phyloP scores from a whole-genome alignment of 192 early-diverging fungal species.

The Endogone sp. region DNA sequence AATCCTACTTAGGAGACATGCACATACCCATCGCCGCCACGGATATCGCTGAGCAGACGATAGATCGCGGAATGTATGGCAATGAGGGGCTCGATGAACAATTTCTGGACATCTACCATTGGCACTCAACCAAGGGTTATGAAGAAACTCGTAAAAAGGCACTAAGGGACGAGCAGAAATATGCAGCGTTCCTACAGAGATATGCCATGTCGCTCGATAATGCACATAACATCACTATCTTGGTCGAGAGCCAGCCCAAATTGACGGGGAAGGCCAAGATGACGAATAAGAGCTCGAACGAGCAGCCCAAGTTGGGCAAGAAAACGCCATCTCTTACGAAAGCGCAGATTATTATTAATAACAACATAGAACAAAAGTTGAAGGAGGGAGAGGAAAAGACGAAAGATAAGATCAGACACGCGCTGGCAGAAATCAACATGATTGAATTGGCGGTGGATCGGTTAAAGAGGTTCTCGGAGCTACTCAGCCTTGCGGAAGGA shows the following conservation, averaged over 20 bases:
- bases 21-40: background rate
- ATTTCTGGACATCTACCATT: too few species aligned
- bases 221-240: too few species aligned
- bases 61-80: background rate
- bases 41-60: background rate
- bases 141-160: background rate
- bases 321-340: background rate
- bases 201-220: conserved; percentile 12
- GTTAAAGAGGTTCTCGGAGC: too few species aligned
- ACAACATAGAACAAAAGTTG: background rate
- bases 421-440: too few species aligned
- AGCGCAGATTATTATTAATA: too few species aligned
- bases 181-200: background rate
- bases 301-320: background rate
- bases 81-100: background rate
- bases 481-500: background rate
- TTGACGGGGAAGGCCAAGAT: too few species aligned
- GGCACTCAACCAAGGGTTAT: too few species aligned
- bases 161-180: conserved; percentile 2
- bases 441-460: too few species aligned
- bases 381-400: background rate
- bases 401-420: too few species aligned
- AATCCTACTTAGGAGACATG: conserved; percentile 10
- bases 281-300: background rate
- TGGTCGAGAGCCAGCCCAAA: too few species aligned